Evolutionary conservation across 768 basidiomycete genomes (phyloP), one percentile per base, ranked within the genome.

Genomic region (Clitopilus hobsonii): DNA sequence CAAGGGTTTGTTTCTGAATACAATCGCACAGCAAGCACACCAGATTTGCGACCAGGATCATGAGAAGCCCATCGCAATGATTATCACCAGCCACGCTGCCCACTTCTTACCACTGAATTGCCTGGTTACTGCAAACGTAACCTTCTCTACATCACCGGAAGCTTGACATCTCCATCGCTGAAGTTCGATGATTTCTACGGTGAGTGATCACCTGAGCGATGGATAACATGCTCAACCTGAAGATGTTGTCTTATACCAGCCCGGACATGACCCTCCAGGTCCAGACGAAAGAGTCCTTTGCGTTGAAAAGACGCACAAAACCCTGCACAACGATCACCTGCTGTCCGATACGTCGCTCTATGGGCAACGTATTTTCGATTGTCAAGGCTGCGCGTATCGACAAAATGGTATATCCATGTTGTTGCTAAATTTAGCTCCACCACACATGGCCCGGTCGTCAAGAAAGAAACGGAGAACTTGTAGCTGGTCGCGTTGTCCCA

Each of bases 401-500:
- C 41, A 45, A n/a, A n/a, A 45, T 20, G 3, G n/a, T 20, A 16
- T 3, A 20, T 20, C 22, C 11, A 45, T 45, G 6, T 20, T 23
- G 16, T 16, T 20, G 5, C 41, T 45, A 45, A 45, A 18, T 45
- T 45, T 45, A 45, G 41, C 41, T 45, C 41, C 41, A 45, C 41
- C 41, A 45, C 41, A 45, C 41, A 45, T 45, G 41, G 41, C 18
- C 41, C 41, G 41, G 41, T 45, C 41, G 41, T 45, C n/a, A 45
- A 16, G 41, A 45, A 45, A 11, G 41, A 45, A 45, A 45, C 11
- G 41, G 41, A 18, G 41, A 45, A 18, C 18, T 10, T 45, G 41
- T 23, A 49, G 14, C 28, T 28, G 50, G 22, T 27, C 23, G 14
- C 41, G 5, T 45, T 45, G n/a, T 45, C 18, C 22, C 41, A 18